These are phyloP conservation scores for Vanilla planifolia DNA, from an alignment of 106 monocot genomes.

Conservation along the genomic window DNA sequence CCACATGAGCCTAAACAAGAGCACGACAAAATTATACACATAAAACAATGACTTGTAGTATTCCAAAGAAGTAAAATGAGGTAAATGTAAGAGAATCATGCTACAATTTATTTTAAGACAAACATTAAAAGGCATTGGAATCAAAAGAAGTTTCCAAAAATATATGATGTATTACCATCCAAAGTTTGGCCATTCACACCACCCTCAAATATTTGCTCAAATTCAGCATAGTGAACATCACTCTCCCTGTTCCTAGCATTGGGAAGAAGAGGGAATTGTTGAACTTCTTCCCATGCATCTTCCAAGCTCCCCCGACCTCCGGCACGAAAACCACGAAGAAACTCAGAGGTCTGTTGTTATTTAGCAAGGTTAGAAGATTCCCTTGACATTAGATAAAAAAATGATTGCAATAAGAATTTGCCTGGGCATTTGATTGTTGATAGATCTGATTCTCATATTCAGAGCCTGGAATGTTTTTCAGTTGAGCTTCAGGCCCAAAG, in stretches of 20 bases:
- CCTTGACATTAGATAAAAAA: not conserved
- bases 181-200: slow-evolving; percentile 26
- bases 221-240: slow-evolving; percentile 33
- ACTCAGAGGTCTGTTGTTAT: slow-evolving; percentile 43
- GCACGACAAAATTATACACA: not conserved
- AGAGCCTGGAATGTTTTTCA: slow-evolving; percentile 51
- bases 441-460: slow-evolving; percentile 49
- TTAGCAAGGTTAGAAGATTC: slow-evolving; percentile 8
- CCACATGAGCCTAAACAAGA: not conserved
- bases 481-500: slow-evolving; percentile 35
- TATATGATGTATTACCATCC: slow-evolving; percentile 34
- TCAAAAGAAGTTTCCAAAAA: not conserved
- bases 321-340: slow-evolving; percentile 39
- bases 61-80: not conserved
- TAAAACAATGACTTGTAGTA: not conserved
- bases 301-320: slow-evolving; percentile 37
- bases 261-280: slow-evolving; percentile 25
- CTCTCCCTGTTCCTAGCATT: slow-evolving; percentile 20
- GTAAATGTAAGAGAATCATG: not conserved
- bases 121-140: not conserved
- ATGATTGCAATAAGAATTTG: slow-evolving; percentile 9
- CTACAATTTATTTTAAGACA: no score
- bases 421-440: slow-evolving; percentile 43
- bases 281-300: slow-evolving; percentile 56
- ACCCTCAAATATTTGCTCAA: slow-evolving; percentile 50